phyloP scores from a whole-genome alignment of 495 filamentous ascomycete species.

The Neurospora terricola region DNA sequence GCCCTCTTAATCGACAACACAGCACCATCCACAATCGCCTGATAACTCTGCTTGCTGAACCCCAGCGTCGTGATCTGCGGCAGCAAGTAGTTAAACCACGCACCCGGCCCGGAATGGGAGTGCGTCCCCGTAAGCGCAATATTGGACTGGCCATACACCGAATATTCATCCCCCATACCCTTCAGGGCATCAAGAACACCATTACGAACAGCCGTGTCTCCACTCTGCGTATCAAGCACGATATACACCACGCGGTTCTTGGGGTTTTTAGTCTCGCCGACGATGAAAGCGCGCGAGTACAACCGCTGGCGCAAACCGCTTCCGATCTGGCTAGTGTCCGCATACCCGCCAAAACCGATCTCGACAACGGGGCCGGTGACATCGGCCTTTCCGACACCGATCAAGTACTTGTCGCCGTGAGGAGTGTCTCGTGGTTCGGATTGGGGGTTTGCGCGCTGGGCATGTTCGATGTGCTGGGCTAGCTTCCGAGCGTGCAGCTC shows the following conservation, averaged over 20 bases:
- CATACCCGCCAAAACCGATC: slow-evolving; percentile 59
- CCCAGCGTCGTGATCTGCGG: slow-evolving; percentile 86
- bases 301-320: slow-evolving; percentile 76
- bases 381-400: slow-evolving; percentile 90
- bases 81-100: slow-evolving; percentile 92
- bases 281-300: slow-evolving; percentile 82
- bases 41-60: slow-evolving; percentile 78
- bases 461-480: not conserved
- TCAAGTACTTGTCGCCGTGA: slow-evolving; percentile 50
- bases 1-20: slow-evolving; percentile 75
- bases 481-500: not conserved
- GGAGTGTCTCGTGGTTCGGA: slow-evolving; percentile 1
- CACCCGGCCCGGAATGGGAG: slow-evolving; percentile 83
- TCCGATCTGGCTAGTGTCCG: slow-evolving; percentile 64
- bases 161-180: slow-evolving; percentile 39
- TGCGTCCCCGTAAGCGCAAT: slow-evolving; percentile 89
- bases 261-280: slow-evolving; percentile 59
- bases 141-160: slow-evolving; percentile 63
- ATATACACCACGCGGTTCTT: slow-evolving; percentile 78
- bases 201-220: slow-evolving; percentile 81
- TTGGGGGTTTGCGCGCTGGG: not conserved
- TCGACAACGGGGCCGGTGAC: slow-evolving; percentile 71
- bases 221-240: slow-evolving; percentile 69
- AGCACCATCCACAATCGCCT: slow-evolving; percentile 82
- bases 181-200: slow-evolving; percentile 70